Evolutionary conservation across 2,329 filamentous ascomycete species (phyloP).

Genomic region (Clonostachys byssicola): DNA sequence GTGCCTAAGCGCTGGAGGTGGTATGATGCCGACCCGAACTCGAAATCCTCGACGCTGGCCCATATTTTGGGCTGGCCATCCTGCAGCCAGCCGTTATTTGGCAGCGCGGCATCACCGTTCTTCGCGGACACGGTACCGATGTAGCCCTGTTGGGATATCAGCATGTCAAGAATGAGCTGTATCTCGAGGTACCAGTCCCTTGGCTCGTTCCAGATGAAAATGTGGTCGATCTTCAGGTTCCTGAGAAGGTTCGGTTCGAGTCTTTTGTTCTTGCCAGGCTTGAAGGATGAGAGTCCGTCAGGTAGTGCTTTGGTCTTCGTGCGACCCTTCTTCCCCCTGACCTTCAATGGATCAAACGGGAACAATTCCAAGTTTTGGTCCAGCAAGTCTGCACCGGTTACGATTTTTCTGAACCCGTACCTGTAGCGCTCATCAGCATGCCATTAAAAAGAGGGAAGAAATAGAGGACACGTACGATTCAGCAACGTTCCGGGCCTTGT

Average conservation of each 20-base stretch:
- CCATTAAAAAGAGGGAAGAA: conserved; percentile 8
- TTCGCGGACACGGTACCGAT: conserved; percentile 73
- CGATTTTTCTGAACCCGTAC: conserved; percentile 74
- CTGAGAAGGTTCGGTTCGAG: no score
- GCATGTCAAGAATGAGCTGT: conserved; percentile 77
- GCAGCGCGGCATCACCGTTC: conserved; percentile 62
- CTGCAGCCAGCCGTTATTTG: conserved; percentile 75
- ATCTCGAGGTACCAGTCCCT: conserved; percentile 92
- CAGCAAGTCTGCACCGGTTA: conserved; percentile 83
- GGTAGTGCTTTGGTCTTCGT: no score
- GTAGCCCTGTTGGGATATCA: conserved; percentile 74
- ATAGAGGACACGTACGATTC: conserved; percentile 41
- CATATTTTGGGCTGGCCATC: conserved; percentile 78
- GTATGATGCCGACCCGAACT: conserved; percentile 78
- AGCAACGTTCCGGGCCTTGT: conserved; percentile 68
- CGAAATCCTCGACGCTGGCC: conserved; percentile 86
- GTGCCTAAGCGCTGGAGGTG: conserved; percentile 85
- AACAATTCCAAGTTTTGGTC: conserved; percentile 70
- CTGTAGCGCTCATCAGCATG: conserved; percentile 11
- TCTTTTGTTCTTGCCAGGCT: no score
- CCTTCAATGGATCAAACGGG: conserved; percentile 61
- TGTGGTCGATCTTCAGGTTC: conserved; percentile 74
- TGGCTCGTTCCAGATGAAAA: conserved; percentile 94
- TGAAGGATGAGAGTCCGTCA: no score
- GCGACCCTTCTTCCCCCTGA: neutral